Evolutionary conservation across 805 yeast species (phyloP), one percentile per base, ranked within the genome.

Genomic region (Komagataella kurtzmanii): DNA sequence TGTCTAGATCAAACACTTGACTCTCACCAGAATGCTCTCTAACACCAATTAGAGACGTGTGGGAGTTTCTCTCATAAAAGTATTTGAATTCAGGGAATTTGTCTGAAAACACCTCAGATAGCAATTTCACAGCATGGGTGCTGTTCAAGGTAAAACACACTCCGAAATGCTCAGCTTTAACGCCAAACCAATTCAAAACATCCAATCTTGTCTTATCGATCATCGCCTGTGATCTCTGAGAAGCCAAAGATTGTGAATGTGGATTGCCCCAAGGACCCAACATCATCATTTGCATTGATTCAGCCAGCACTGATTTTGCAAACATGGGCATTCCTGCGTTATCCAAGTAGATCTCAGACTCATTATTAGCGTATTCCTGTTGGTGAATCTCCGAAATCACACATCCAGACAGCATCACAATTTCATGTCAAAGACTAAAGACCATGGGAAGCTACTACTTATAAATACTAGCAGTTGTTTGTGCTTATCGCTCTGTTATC

Each of bases 321-420:
- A 65, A 64, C 2, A 69, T 50, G 1, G 75, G 69, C 50, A 70
- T 61, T 1, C 75, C 77, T 2, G 77, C 76, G 57, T 71, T 71
- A 52, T 73, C 77, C 24, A 73, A 57, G 50, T 73, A 73, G 2
- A 57, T 49, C 45, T 61, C 61, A 70, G 86, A 18, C 48, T 75
- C 46, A 17, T 10, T 10, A n/a, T 44, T 7, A 14, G 46, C 12
- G 46, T 44, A 44, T 19, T 44, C 46, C 46, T 19, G 19, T 19
- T 44, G 19, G 8, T 19, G 46, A 44, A 44, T 44, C 5, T 30
- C 40, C 14, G 40, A 30, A 14, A 30, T 30, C 40, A 30, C 12
- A 14, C 40, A 30, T 14, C 40, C 40, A 30, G 40, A 30, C 40
- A 30, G n/a, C 40, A 30, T 30, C 4, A 10, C 40, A 30, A 30